Base-by-base conservation (phyloP, 116 monocot genomes). In the Zostera marina region DNA sequence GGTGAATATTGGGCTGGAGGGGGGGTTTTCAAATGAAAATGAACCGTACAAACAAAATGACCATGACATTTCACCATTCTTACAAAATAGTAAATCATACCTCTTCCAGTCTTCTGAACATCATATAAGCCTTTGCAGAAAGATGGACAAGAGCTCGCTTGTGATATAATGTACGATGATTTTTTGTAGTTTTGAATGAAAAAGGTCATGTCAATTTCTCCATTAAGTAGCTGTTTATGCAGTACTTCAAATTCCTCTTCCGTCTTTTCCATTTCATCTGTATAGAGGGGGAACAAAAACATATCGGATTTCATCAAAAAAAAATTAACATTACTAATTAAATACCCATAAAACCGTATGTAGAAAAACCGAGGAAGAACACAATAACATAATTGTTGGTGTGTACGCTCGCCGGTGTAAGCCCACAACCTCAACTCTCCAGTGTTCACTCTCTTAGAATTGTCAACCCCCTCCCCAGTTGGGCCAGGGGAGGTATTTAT, bases 181-280 rank as follows among this genome's bases (percentile, higher is more conserved):
- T 77, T 83, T 63, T 81, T 93, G 62, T 93, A 87, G 40, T 81
- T 87, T 40, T 84, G 88, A 22, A 87, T 48, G 63, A 93, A 93
- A 20, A 81, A 66, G 38, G 78, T 61, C 4, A 84, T 60, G 54
- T 87, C 84, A n/a, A 84, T 75, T 39, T 87, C 84, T 44, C 79
- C 78, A 59, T 75, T 69, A 26, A 83, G 73, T 13, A 92, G 69
- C 63, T 80, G 77, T 32, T 57, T 62, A 46, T 84, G 71, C 8
- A 87, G 52, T 22, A 54, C 40, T 41, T 93, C 88, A 11, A 88
- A 81, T 71, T 93, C 93, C 41, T 81, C 81, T 8, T 87, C 88
- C 15, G 61, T 65, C 9, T 79, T 72, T 22, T 69, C 60, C 69
- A 81, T 77, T 10, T 72, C 72, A 43, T 81, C 93, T 93, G 79